Evolutionary conservation across 2,329 filamentous ascomycete genomes (phyloP), one percentile per base, ranked within the genome.

Genomic region (Orbilia javanica): DNA sequence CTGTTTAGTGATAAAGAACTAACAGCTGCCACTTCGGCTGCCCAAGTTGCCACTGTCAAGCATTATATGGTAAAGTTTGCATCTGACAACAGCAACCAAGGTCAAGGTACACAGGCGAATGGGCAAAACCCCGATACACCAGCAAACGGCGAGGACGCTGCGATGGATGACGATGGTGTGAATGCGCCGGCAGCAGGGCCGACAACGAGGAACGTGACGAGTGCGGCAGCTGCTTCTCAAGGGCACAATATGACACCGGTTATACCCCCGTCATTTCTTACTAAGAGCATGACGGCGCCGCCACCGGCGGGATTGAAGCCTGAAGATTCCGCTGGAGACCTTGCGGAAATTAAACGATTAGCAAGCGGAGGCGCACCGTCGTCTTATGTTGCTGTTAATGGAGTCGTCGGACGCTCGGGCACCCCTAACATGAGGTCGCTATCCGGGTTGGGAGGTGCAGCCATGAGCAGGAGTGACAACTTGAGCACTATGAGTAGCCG

Each of bases 1-100:
- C 63, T 79, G 31, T 79, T 79, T 46, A 79, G 68, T 34, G 75
- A 79, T 46, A 79, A 79, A 34, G 75, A 79, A 46, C 63, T 79
- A 22, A 27, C 53, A 34, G 69, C 75, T 31, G 75, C 75, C 5
- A 68, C 62, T 20, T 29, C 68, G 10, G 68, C 69, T 15, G 75
- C 75, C 13, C 68, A 72, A 13, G 27, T 57, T 18, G 66, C 75
- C n/a, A 79, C 75, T 15, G 64, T 73, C 15, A 79, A 73, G 34
- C 68, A 62, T 39, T 79, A 79, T 44, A n/a, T 69, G 27, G 55
- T 60, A 20, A 60, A 60, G 10, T 60, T 60, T 60, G 55, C 55
- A 10, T 60, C 55, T 22, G 55, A 60, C 27, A 64, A 68, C 27
- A 22, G 46, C 3, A 65, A 69, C 13, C 29, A 67, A 22, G 13